Base-by-base conservation (phyloP, 1,284 basidiomycete species). In the Inonotus hispidus region DNA sequence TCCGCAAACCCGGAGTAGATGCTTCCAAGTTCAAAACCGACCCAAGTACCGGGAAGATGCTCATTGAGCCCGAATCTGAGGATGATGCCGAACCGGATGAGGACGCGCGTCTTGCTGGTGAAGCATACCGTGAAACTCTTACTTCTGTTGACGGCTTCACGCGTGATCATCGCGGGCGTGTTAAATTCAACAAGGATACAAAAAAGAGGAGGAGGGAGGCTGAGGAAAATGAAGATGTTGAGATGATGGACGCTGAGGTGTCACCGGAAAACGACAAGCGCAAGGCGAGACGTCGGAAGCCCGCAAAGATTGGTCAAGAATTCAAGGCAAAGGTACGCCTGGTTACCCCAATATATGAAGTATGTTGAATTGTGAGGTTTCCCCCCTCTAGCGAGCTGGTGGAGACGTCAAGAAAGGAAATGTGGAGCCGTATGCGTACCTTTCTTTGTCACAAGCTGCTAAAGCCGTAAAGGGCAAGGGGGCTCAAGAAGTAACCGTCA, bases 101-200 rank as follows among this genome's bases (percentile, higher is more conserved):
- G 41, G 82, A 86, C 27, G 45, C 61, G 14, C 50, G 56, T 38
- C 80, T 87, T 2, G 89, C 79, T 46, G 93, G 90, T n/a, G 80
- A 77, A 11, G 95, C 94, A 1, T 99, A 96, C 74, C 82, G 84
- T 60, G 92, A 96, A 71, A 84, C 81, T 58, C 72, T 94, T 60
- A 88, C 87, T 10, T 90, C 91, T 4, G 85, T 86, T 29, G 96
- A 98, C 70, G 97, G 96, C 5, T 93, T 94, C 74, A 88, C 84
- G 1, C 85, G 93, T 35, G 92, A 92, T 38, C 79, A 86, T 1
- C 86, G 86, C 63, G 97, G 97, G 19, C 85, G 84, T 39, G 77
- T 98, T 71, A 96, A 94, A 75, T 97, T 98, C 77, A 93, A 98
- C 78, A 98, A 98, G 76, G 92, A 98, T 70, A 96, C 92, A 27